Conservation (phyloP, 495 filamentous ascomycete genomes). For the Hypoxylon crocopeplum region DNA sequence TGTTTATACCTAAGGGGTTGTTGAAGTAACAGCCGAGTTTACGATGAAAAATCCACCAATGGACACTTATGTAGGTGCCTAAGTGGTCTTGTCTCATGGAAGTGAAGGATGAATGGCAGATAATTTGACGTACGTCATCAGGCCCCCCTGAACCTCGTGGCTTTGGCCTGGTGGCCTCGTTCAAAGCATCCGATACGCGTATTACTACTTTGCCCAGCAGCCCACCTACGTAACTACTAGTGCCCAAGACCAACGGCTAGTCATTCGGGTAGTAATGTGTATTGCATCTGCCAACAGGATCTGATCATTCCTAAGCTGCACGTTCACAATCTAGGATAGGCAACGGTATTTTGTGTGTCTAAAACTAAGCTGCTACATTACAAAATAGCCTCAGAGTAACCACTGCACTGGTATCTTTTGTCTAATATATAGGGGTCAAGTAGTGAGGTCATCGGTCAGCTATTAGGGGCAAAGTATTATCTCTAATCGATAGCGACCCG, state of each 20-base stretch:
- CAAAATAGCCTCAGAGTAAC: too few relatives aligned
- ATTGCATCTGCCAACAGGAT: too few relatives aligned
- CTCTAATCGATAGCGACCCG: conserved; percentile 34
- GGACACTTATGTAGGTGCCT: not conserved
- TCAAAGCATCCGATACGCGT: not conserved
- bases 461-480: not conserved
- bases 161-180: not conserved
- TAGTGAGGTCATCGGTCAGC: conserved; percentile 34
- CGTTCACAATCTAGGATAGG: not conserved
- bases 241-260: not conserved
- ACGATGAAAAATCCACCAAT: too few relatives aligned
- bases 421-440: conserved; percentile 2
- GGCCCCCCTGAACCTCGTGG: not conserved
- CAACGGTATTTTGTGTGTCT: too few relatives aligned
- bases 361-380: not conserved
- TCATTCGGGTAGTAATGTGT: not conserved
- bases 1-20: too few relatives aligned
- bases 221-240: not conserved
- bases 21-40: too few relatives aligned
- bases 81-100: too few relatives aligned
- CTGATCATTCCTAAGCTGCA: conserved; percentile 5
- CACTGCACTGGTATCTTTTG: too few relatives aligned
- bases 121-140: not conserved
- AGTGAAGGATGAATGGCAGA: not conserved
- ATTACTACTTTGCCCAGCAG: not conserved